Conservation (phyloP, 345 rosid genomes). For the Pistacia integerrima region DNA sequence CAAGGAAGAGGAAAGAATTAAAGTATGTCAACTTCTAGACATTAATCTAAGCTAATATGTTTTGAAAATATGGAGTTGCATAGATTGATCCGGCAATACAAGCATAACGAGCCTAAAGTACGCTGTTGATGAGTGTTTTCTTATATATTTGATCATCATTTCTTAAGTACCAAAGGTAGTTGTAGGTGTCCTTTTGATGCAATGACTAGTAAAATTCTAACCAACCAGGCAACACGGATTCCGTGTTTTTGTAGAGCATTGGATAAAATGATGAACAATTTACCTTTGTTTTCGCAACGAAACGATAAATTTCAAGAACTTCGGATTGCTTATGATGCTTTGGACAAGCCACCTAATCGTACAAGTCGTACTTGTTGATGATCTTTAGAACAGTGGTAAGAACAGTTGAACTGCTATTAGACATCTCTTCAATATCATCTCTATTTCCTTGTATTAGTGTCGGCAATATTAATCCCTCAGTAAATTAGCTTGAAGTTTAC, state of each 20-base stretch:
- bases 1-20: constrained; percentile 9
- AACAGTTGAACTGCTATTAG: constrained; percentile 52
- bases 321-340: constrained; percentile 77
- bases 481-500: constrained; percentile 14
- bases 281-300: constrained; percentile 78
- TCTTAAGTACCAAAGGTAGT: background rate
- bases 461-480: constrained; percentile 33
- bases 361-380: constrained; percentile 61
- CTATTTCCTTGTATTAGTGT: constrained; percentile 65
- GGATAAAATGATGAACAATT: too few species aligned
- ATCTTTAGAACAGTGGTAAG: constrained; percentile 65
- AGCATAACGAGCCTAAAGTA: background rate
- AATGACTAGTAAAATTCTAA: background rate
- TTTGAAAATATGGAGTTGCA: background rate
- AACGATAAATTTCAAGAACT: constrained; percentile 68
- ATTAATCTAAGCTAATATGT: background rate
- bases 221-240: too few species aligned
- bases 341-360: constrained; percentile 74
- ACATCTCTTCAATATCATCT: constrained; percentile 73
- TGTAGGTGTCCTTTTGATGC: background rate
- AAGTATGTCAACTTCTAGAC: background rate
- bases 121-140: background rate
- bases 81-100: background rate
- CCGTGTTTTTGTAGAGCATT: too few species aligned
- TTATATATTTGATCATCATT: background rate